phyloP scores from a whole-genome alignment of 805 yeast species.

The Pichia phayaonensis region DNA sequence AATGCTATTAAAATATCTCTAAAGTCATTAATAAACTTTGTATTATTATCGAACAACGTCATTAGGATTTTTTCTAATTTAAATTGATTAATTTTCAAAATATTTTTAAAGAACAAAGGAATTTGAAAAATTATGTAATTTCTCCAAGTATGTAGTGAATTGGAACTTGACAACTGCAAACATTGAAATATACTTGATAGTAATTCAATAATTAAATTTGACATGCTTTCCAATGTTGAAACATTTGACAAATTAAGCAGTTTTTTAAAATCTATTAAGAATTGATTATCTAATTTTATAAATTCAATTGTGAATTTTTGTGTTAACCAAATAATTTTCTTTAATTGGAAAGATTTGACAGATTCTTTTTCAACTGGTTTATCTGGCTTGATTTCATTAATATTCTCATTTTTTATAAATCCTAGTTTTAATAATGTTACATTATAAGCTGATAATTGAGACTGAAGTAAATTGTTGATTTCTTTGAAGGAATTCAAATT shows the following conservation, averaged over 20 bases:
- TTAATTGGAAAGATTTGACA: slow-evolving; percentile 17
- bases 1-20: slow-evolving; percentile 14
- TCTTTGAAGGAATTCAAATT: background rate
- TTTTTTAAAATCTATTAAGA: slow-evolving; percentile 22
- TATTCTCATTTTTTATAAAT: background rate
- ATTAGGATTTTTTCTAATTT: slow-evolving; percentile 17
- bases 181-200: slow-evolving; percentile 23
- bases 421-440: slow-evolving; percentile 2
- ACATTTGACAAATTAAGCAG: slow-evolving; percentile 24
- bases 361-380: slow-evolving; percentile 1
- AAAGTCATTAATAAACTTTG: background rate
- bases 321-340: slow-evolving; percentile 27
- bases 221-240: slow-evolving; percentile 24
- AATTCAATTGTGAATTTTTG: slow-evolving; percentile 23
- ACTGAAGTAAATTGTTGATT: background rate
- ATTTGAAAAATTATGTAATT: slow-evolving; percentile 22
- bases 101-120: slow-evolving; percentile 18
- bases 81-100: slow-evolving; percentile 25
- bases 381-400: background rate
- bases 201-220: slow-evolving; percentile 25
- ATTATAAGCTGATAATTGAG: slow-evolving; percentile 1
- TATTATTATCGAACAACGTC: slow-evolving; percentile 18
- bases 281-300: slow-evolving; percentile 19
- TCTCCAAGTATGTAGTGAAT: slow-evolving; percentile 20
- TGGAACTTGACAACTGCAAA: slow-evolving; percentile 15